Evolutionary conservation across 2,329 filamentous ascomycete species (phyloP).

Genomic region (Neofusicoccum kwambonambiense): DNA sequence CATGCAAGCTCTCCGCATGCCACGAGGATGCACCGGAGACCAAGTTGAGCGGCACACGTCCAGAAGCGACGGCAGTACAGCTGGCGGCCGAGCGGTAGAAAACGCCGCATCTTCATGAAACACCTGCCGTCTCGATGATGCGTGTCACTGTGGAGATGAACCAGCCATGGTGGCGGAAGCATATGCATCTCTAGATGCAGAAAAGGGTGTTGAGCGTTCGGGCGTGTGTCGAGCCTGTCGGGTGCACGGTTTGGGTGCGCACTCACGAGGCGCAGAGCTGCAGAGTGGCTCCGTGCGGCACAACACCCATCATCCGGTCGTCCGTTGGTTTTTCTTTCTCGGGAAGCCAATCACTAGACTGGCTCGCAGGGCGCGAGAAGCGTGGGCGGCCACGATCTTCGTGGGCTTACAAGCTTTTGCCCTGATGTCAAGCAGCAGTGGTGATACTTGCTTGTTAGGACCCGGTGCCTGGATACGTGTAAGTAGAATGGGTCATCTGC

Average conservation of each 20-base stretch:
- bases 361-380: background rate
- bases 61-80: background rate
- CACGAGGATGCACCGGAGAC: background rate
- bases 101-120: background rate
- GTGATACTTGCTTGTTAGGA: background rate
- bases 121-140: background rate
- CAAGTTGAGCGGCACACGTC: background rate
- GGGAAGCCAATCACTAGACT: background rate
- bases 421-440: background rate
- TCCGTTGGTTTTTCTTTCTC: background rate
- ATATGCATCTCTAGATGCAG: background rate
- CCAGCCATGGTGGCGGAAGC: background rate
- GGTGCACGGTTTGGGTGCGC: background rate
- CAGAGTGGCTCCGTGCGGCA: background rate
- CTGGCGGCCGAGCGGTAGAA: background rate
- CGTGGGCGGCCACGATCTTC: background rate
- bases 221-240: background rate
- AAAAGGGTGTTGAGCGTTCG: background rate
- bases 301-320: background rate
- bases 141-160: background rate
- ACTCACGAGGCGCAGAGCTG: background rate
- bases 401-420: background rate
- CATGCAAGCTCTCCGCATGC: background rate
- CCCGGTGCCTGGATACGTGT: conserved; percentile 3
- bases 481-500: background rate